phyloP scores from a whole-genome alignment of 2,329 filamentous ascomycete genomes.

The Beauveria varroae region DNA sequence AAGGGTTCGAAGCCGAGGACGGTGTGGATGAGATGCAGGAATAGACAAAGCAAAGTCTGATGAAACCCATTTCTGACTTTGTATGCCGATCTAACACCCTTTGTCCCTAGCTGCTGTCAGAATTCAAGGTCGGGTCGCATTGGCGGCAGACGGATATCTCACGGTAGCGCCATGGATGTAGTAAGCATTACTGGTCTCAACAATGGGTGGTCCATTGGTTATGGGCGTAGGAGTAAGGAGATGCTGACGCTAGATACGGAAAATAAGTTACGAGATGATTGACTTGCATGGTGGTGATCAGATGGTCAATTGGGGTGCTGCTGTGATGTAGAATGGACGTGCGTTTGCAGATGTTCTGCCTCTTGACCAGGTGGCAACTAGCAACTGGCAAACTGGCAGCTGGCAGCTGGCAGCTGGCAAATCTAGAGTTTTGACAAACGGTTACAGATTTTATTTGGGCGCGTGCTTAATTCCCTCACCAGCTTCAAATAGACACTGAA shows the following conservation, averaged over 20 bases:
- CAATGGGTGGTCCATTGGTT: neutral
- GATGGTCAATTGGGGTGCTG: neutral
- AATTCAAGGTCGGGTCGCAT: slow-evolving; percentile 10
- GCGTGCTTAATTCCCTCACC: slow-evolving; percentile 5
- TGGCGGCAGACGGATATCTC: slow-evolving; percentile 11
- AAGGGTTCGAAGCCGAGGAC: neutral
- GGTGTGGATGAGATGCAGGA: neutral
- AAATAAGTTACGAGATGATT: neutral
- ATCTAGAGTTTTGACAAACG: neutral
- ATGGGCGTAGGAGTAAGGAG: neutral
- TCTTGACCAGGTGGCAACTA: neutral
- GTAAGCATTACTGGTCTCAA: slow-evolving; percentile 8
- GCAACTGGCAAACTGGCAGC: neutral
- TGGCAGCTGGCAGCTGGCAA: neutral
- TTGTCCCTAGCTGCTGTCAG: slow-evolving; percentile 8
- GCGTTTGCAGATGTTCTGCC: neutral
- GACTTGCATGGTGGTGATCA: neutral
- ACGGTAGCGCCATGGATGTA: slow-evolving; percentile 9
- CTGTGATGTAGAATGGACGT: neutral
- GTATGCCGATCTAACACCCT: slow-evolving; percentile 1
- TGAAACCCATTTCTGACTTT: slow-evolving; percentile 5
- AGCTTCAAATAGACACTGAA: neutral
- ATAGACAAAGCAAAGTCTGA: neutral
- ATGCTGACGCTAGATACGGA: neutral
- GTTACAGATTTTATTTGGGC: slow-evolving; percentile 5